These are phyloP conservation scores for Aspergillus olivimuriae DNA, from an alignment of 495 filamentous ascomycete genomes.

Conservation along the genomic window DNA sequence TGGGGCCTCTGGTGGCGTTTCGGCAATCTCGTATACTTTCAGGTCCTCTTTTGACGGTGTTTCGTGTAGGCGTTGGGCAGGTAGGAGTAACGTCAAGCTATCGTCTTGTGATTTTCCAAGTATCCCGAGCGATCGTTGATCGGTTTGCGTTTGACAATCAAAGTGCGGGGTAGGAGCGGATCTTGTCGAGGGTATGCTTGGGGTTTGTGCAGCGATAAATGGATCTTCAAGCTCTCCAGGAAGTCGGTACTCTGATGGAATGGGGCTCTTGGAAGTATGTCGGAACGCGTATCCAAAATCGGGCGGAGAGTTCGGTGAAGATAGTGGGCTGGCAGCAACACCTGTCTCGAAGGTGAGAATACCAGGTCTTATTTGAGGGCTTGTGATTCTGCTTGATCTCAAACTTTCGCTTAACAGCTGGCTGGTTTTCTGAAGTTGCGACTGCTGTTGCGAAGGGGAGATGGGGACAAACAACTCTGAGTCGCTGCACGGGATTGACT, in stretches of 20 bases:
- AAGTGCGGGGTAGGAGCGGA: neutral
- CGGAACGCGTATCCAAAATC: neutral
- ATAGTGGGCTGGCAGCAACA: neutral
- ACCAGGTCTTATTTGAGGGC: neutral
- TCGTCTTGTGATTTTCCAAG: neutral
- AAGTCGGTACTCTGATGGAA: constrained; percentile 13
- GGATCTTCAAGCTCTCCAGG: constrained; percentile 13
- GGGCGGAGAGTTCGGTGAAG: neutral
- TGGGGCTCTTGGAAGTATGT: constrained; percentile 4
- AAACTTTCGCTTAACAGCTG: neutral
- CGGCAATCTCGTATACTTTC: constrained; percentile 17
- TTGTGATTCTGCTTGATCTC: neutral
- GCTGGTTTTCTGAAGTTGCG: constrained; percentile 1
- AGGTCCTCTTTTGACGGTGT: neutral
- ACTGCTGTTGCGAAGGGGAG: constrained; percentile 6
- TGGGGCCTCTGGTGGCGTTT: constrained; percentile 15
- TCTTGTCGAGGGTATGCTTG: neutral
- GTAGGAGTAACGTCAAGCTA: neutral
- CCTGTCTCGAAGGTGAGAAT: neutral
- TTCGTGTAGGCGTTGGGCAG: neutral
- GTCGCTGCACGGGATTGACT: neutral
- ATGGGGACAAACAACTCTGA: constrained; percentile 18
- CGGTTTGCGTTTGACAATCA: too few species aligned
- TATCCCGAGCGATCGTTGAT: too few species aligned
- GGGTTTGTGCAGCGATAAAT: neutral